Evolutionary conservation across 345 rosid genomes (phyloP), one percentile per base, ranked within the genome.

Genomic region (Syzygium oleosum): DNA sequence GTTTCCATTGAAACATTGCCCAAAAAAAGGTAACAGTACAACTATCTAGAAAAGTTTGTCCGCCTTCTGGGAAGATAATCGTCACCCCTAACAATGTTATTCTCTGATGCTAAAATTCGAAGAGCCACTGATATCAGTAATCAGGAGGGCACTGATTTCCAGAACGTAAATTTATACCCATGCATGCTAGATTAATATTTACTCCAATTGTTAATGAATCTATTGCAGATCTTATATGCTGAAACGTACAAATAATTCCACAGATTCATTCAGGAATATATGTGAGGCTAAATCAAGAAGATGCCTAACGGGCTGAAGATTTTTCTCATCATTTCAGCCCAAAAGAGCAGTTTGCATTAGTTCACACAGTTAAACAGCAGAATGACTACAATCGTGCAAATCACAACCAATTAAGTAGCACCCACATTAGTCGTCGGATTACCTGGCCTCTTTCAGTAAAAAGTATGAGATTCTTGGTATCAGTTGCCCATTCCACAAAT

Each of bases 401-500:
- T 73, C 80, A 73, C 49, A 5, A 73, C 25, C 49, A 2, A 73
- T 73, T 9, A 73, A 73, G 46, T 9, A 73, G 80, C 46, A 25
- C 46, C 84, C 34, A 59, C 52, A 68, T 77, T 79, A 83, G 15
- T 31, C 2, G 12, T 61, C 22, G 11, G 13, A 34, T 84, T 89
- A 98, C 99, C 95, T 98, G 99, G 91, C 99, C 99, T 93, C 96
- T 94, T 91, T 98, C 99, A 12, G 99, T 96, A 91, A 98, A 98
- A 79, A 98, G 97, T 77, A 96, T 95, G 34, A 96, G 94, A 91
- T 96, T 98, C 92, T 91, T 96, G 31, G 89, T 91, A 91, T 96
- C 99, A 88, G 94, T 91, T 25, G 99, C 99, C 99, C 98, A 98
- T 84, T 98, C 98, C 87, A 94, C 98, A 85, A 98, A 96, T 90